Percentiles rank a stretch among this genome's conserved stretches.
Conservation (phyloP, 441 rosid species). For the Gossypium schwendimanii region DNA sequence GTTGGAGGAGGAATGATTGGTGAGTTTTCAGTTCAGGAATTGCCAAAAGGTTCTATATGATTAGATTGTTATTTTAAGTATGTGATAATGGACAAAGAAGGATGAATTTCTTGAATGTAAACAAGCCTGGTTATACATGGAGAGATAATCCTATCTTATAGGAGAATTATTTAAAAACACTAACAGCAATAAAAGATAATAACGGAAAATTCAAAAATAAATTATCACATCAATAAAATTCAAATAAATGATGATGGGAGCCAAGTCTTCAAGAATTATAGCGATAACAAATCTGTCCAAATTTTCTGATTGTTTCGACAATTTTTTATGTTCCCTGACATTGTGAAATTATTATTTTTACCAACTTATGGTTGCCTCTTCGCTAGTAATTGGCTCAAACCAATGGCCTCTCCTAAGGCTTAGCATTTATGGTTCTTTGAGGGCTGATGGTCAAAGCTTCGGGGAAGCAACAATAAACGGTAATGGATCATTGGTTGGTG, state of each 20-base stretch:
- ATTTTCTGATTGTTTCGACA: not conserved
- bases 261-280: slow-evolving; percentile 3
- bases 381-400: slow-evolving; percentile 77
- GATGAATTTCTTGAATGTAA: too few species aligned
- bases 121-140: too few species aligned
- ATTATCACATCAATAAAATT: too few species aligned
- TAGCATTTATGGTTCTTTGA: slow-evolving; percentile 67
- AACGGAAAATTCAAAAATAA: too few species aligned
- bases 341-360: not conserved
- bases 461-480: slow-evolving; percentile 33
- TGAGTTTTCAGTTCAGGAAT: slow-evolving; percentile 21
- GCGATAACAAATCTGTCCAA: not conserved
- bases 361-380: slow-evolving; percentile 23
- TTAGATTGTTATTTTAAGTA: not conserved
- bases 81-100: too few species aligned
- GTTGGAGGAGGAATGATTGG: slow-evolving; percentile 98
- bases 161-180: too few species aligned
- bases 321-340: not conserved
- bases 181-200: too few species aligned
- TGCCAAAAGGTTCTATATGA: slow-evolving; percentile 1
- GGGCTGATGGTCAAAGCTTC: slow-evolving; percentile 87
- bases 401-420: slow-evolving; percentile 81
- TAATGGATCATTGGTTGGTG: slow-evolving; percentile 60
- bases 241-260: not conserved
- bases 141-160: too few species aligned